Evolutionary conservation across 306 rosid species (phyloP).

Genomic region (Malus asiatica): DNA sequence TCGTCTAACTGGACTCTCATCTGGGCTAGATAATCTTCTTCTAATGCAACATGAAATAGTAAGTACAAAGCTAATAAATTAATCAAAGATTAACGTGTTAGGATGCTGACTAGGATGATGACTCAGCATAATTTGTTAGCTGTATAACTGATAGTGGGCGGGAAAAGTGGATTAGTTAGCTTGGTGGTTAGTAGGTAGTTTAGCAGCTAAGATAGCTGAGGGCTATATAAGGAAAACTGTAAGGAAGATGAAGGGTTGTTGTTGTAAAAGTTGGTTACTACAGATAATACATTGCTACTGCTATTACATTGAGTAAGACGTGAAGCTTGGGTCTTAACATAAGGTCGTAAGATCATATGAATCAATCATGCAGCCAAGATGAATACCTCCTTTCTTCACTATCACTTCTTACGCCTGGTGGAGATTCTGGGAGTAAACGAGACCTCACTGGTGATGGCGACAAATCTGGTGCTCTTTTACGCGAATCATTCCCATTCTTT

Average conservation of each 20-base stretch:
- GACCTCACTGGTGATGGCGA: conserved; percentile 37
- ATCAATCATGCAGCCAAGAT: not conserved
- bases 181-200: too few relatives aligned
- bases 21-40: conserved; percentile 35
- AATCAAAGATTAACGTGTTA: not conserved
- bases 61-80: conserved; percentile 1
- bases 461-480: conserved; percentile 26
- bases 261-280: too few relatives aligned
- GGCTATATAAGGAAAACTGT: too few relatives aligned
- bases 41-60: conserved; percentile 9
- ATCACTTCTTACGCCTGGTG: conserved; percentile 35
- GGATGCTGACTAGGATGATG: too few relatives aligned
- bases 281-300: too few relatives aligned
- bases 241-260: too few relatives aligned
- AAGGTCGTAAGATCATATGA: not conserved
- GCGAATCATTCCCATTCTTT: conserved; percentile 23
- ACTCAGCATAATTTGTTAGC: too few relatives aligned
- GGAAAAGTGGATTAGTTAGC: too few relatives aligned
- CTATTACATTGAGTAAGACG: too few relatives aligned
- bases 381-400: conserved; percentile 53
- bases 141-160: too few relatives aligned
- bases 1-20: conserved; percentile 33
- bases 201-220: too few relatives aligned
- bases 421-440: conserved; percentile 35
- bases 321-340: too few relatives aligned